Percentiles rank a stretch among this genome's conserved stretches.
These are phyloP conservation scores for Trichoderma hamatum DNA, from an alignment of 2,329 filamentous ascomycete species.

Conservation along the genomic window DNA sequence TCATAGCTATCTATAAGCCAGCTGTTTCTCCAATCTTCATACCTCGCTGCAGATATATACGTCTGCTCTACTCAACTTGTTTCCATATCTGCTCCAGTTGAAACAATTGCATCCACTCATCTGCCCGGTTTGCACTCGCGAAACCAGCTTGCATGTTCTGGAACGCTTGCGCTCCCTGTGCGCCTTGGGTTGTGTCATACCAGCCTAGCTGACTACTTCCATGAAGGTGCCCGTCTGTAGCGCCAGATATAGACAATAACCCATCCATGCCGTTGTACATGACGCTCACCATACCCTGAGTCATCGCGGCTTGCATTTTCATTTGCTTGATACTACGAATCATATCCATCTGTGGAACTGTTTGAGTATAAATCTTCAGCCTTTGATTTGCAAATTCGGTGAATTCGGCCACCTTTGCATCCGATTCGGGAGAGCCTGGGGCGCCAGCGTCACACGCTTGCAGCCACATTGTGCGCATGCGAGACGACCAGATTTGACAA, in stretches of 20 bases:
- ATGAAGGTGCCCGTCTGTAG: constrained; percentile 38
- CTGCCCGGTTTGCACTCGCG: constrained; percentile 33
- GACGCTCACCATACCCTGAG: constrained; percentile 39
- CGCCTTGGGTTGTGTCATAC: constrained; percentile 42
- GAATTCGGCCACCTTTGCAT: constrained; percentile 35
- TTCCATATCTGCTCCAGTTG: constrained; percentile 37
- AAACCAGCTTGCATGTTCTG: constrained; percentile 41
- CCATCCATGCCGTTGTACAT: constrained; percentile 41
- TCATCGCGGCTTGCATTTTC: constrained; percentile 40
- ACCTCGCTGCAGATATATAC: not conserved
- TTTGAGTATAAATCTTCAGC: constrained; percentile 37
- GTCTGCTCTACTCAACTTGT: constrained; percentile 37
- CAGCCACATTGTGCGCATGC: constrained; percentile 44
- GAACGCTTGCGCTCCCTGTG: constrained; percentile 39
- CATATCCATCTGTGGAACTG: constrained; percentile 37
- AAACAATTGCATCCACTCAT: constrained; percentile 36
- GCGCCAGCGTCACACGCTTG: constrained; percentile 35
- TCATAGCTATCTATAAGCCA: not conserved
- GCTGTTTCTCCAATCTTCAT: not conserved
- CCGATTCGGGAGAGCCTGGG: constrained; percentile 34
- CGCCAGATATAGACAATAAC: constrained; percentile 34
- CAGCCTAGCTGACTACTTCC: constrained; percentile 43
- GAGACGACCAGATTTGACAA: constrained; percentile 44
- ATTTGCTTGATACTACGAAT: constrained; percentile 37
- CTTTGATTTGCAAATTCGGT: constrained; percentile 35